phyloP scores from a whole-genome alignment of 2,329 filamentous ascomycete genomes.

The Aspergillus sp. region DNA sequence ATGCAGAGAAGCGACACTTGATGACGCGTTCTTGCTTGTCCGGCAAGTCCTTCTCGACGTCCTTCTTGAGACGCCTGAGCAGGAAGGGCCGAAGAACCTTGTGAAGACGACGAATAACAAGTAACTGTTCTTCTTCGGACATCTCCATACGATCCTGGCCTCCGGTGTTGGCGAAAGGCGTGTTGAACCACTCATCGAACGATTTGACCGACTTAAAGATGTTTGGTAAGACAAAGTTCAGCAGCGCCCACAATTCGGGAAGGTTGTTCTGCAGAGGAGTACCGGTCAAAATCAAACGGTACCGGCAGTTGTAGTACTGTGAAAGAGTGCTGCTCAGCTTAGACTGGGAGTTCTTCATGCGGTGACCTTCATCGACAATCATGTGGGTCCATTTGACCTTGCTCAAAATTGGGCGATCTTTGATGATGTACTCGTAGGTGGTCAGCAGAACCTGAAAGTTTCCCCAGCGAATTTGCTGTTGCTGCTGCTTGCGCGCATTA shows the following conservation, averaged over 20 bases:
- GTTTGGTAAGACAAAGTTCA: slow-evolving; percentile 96
- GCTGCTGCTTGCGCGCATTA: slow-evolving; percentile 78
- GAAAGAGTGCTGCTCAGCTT: slow-evolving; percentile 94
- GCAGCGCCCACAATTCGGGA: slow-evolving; percentile 91
- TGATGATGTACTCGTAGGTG: slow-evolving; percentile 99
- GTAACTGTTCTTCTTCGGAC: slow-evolving; percentile 98
- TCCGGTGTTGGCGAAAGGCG: slow-evolving; percentile 96
- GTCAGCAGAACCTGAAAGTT: slow-evolving; percentile 95
- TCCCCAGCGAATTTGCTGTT: slow-evolving; percentile 89
- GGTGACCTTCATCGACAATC: slow-evolving; percentile 99
- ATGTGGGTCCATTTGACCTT: slow-evolving; percentile 99
- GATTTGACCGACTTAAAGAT: slow-evolving; percentile 99
- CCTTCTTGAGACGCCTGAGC: slow-evolving; percentile 96
- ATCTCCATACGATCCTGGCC: slow-evolving; percentile 98
- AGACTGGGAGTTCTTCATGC: slow-evolving; percentile 98
- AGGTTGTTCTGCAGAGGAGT: slow-evolving; percentile 97
- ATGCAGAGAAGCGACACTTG: slow-evolving; percentile 95
- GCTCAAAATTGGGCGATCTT: slow-evolving; percentile 87
- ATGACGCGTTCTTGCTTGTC: slow-evolving; percentile 99
- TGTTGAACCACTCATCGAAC: slow-evolving; percentile 99
- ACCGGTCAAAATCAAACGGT: slow-evolving; percentile 93
- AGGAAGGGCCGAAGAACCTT: slow-evolving; percentile 97
- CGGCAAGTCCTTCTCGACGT: slow-evolving; percentile 96
- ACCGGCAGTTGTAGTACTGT: slow-evolving; percentile 90
- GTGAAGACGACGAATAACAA: slow-evolving; percentile 95